Evolutionary conservation across 1,284 basidiomycete species (phyloP), one percentile per base, ranked within the genome.

Genomic region (Vanrija humicola): DNA sequence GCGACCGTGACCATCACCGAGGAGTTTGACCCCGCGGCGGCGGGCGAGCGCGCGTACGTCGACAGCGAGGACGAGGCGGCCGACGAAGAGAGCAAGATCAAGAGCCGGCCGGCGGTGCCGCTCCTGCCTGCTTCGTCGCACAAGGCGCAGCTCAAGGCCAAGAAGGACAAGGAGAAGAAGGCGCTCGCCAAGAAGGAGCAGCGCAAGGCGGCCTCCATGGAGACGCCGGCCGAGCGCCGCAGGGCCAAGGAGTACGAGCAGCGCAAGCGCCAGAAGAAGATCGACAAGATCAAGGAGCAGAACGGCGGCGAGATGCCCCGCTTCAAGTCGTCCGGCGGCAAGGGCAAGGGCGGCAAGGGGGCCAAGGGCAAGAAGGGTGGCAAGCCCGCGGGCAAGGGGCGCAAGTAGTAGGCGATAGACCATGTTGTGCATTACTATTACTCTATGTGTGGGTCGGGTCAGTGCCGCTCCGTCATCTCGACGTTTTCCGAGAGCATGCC

Each of bases 1-100:
- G 77, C 76, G 1, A 72, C 73, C 0, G 75, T 78, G 10, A 77
- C 75, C 19, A 76, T 78, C 53, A 67, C 64, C 6, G 75, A 78
- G 46, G 75, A 77, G 54, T 77, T 77, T 52, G 73, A 75, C 48
- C 69, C 70, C 8, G 52, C 65, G 0, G n/a, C 48, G 0, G 39
- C 44, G 8, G 28, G 16, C 2, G 26, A 34, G 18, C 38, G 34
- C n/a, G 45, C 26, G 2, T 52, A 46, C 39, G 42, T 28, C 39
- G 39, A 42, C 49, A 28, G n/a, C 38, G 9, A 46, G n/a, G 59
- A 59, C 8, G 34, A 34, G 21, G 38, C 49, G 16, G 60, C 52
- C 5, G 43, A 39, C 5, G 38, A 18, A 2, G 46, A 38, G 6
- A 18, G 18, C 9, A 58, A 45, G 54, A 62, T 55, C 29, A 25